A percentile compares a stretch with the other conserved stretches of the same genome.
Evolutionary conservation across 805 yeast genomes (phyloP).

Genomic region (Priceomyces castillae): DNA sequence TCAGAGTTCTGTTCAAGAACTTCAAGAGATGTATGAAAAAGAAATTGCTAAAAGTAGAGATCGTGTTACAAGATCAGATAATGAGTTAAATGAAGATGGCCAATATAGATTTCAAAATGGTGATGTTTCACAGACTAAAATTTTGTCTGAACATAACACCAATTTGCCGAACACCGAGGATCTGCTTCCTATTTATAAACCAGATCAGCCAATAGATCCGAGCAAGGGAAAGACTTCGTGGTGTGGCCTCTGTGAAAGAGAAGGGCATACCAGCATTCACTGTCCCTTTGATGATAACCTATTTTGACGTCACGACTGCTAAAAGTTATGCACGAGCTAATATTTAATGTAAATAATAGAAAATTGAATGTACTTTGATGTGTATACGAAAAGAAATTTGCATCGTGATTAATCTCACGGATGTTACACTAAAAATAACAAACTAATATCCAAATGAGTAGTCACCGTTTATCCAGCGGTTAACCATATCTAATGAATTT

Average conservation of each 20-base stretch:
- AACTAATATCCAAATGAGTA: constrained; percentile 25
- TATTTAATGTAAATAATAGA: not conserved
- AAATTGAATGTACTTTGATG: not conserved
- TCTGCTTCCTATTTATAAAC: constrained; percentile 48
- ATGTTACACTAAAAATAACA: not conserved
- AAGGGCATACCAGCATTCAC: constrained; percentile 82
- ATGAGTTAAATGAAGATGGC: not conserved
- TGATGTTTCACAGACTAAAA: too few species aligned
- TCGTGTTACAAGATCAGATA: not conserved
- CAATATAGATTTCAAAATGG: not conserved
- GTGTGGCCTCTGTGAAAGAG: constrained; percentile 92
- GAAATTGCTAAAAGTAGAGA: constrained; percentile 27
- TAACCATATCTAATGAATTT: constrained; percentile 73
- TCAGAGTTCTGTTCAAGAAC: constrained; percentile 41
- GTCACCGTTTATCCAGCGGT: constrained; percentile 80
- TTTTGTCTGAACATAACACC: not conserved
- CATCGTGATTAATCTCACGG: not conserved
- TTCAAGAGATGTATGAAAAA: constrained; percentile 37
- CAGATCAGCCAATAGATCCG: constrained; percentile 54
- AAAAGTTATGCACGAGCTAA: not conserved
- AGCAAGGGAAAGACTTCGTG: constrained; percentile 73
- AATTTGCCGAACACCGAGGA: constrained; percentile 1
- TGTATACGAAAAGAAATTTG: not conserved
- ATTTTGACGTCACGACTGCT: constrained; percentile 25
- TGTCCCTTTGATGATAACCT: constrained; percentile 80